A percentile compares a stretch with the other conserved stretches of the same genome.
Evolutionary conservation across 2,329 filamentous ascomycete genomes (phyloP).

Genomic region (Ascochyta koolunga): DNA sequence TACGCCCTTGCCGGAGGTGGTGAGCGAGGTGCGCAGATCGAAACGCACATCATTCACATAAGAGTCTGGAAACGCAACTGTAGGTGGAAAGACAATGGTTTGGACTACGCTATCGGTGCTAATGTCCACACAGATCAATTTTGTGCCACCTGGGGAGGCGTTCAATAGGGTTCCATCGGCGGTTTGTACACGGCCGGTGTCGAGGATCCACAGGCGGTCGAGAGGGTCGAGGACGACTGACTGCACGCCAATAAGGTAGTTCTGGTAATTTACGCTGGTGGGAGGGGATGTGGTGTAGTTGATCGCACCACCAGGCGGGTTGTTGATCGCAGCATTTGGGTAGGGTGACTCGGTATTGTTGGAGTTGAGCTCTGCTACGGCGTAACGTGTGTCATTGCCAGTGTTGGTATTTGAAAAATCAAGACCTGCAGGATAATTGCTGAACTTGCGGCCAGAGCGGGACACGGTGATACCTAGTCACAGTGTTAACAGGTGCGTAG

Average conservation of each 20-base stretch:
- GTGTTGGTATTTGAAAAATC: conserved; percentile 56
- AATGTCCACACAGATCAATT: conserved; percentile 58
- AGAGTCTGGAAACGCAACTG: conserved; percentile 55
- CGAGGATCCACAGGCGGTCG: conserved; percentile 61
- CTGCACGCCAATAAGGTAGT: conserved; percentile 60
- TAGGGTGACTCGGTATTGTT: conserved; percentile 55
- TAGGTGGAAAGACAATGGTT: conserved; percentile 58
- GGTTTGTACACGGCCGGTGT: conserved; percentile 57
- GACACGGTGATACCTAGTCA: conserved; percentile 58
- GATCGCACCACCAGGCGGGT: conserved; percentile 57
- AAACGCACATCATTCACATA: conserved; percentile 63
- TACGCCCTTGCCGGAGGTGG: conserved; percentile 52
- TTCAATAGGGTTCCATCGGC: conserved; percentile 53
- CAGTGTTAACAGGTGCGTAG: neutral
- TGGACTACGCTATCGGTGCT: conserved; percentile 54
- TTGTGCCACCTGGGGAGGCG: conserved; percentile 57
- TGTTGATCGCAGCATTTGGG: conserved; percentile 54
- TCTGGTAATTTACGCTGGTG: conserved; percentile 54
- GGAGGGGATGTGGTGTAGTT: conserved; percentile 58
- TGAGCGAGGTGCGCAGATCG: conserved; percentile 54
- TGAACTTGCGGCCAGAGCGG: conserved; percentile 57
- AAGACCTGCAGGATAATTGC: conserved; percentile 58
- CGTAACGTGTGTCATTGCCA: conserved; percentile 52
- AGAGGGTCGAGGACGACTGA: conserved; percentile 58
- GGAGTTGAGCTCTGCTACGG: conserved; percentile 55